A percentile compares a stretch with the other conserved stretches of the same genome.
These are phyloP conservation scores for Biscutella laevigata DNA, from an alignment of 441 rosid species.

Conservation along the genomic window DNA sequence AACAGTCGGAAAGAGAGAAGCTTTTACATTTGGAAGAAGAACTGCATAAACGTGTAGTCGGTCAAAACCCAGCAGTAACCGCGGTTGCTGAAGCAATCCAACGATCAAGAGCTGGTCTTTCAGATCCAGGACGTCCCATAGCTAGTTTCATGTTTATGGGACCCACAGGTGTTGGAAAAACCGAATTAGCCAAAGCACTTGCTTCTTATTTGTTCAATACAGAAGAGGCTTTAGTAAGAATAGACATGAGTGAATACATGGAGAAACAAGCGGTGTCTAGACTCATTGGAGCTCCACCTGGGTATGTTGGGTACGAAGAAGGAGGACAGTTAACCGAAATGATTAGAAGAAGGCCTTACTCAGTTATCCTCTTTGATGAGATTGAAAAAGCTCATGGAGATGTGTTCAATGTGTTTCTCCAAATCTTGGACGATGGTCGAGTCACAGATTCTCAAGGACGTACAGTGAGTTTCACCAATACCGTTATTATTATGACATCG, in stretches of 20 bases:
- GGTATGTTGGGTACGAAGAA: conserved; percentile 94
- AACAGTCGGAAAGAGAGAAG: conserved; percentile 87
- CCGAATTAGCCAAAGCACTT: conserved; percentile 88
- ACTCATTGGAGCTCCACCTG: conserved; percentile 96
- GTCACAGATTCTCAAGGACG: conserved; percentile 97
- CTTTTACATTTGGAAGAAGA: conserved; percentile 76
- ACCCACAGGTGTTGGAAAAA: conserved; percentile 98
- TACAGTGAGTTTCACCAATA: conserved; percentile 86
- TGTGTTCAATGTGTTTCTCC: conserved; percentile 91
- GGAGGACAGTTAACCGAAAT: conserved; percentile 95
- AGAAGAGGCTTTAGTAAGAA: conserved; percentile 87
- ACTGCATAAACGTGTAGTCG: conserved; percentile 81
- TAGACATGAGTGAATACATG: conserved; percentile 99
- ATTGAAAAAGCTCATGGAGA: conserved; percentile 95
- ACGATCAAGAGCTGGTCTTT: conserved; percentile 89
- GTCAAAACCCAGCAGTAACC: conserved; percentile 87
- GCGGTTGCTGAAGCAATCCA: conserved; percentile 95
- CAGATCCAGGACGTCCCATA: conserved; percentile 94
- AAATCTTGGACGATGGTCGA: conserved; percentile 90
- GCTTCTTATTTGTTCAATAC: conserved; percentile 90
- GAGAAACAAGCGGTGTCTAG: conserved; percentile 96
- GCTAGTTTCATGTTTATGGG: conserved; percentile 99
- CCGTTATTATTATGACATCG: conserved; percentile 92
- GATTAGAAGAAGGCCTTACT: conserved; percentile 85
- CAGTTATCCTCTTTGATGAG: conserved; percentile 94